phyloP scores from a whole-genome alignment of 2,329 filamentous ascomycete species.

The Aspergillus hiratsukae region DNA sequence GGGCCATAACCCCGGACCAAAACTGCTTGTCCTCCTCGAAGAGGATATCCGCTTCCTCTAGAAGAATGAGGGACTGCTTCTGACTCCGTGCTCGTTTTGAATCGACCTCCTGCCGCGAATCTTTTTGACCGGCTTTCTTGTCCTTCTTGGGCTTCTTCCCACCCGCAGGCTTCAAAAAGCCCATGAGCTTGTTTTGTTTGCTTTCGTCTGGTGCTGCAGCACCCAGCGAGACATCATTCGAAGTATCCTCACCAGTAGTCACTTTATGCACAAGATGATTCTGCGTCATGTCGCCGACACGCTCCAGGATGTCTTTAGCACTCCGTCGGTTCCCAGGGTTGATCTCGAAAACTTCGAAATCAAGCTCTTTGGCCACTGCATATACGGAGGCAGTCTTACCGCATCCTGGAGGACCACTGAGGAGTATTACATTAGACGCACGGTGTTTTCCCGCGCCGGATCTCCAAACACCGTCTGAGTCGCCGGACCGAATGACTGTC shows the following conservation, averaged over 20 bases:
- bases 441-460: slow-evolving; percentile 46
- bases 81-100: slow-evolving; percentile 50
- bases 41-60: slow-evolving; percentile 90
- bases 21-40: slow-evolving; percentile 97
- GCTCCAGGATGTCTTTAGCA: slow-evolving; percentile 85
- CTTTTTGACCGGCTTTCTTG: slow-evolving; percentile 14
- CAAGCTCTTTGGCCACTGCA: slow-evolving; percentile 85
- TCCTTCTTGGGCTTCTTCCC: slow-evolving; percentile 18
- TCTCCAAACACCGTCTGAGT: slow-evolving; percentile 32
- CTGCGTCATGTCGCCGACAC: slow-evolving; percentile 91
- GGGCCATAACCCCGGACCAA: slow-evolving; percentile 73
- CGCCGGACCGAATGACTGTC: slow-evolving; percentile 42
- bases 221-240: slow-evolving; percentile 12
- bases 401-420: slow-evolving; percentile 84
- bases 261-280: slow-evolving; percentile 77
- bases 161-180: slow-evolving; percentile 67
- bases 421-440: slow-evolving; percentile 68
- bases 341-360: slow-evolving; percentile 93
- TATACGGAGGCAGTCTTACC: slow-evolving; percentile 93
- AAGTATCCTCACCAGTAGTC: slow-evolving; percentile 23
- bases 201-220: slow-evolving; percentile 59
- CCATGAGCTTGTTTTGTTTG: slow-evolving; percentile 72
- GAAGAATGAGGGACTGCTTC: slow-evolving; percentile 88
- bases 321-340: slow-evolving; percentile 77
- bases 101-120: slow-evolving; percentile 19